A percentile compares a stretch with the other conserved stretches of the same genome.
These are phyloP conservation scores for Phyllosticta citribraziliensis DNA, from an alignment of 2,329 filamentous ascomycete genomes.

Conservation along the genomic window DNA sequence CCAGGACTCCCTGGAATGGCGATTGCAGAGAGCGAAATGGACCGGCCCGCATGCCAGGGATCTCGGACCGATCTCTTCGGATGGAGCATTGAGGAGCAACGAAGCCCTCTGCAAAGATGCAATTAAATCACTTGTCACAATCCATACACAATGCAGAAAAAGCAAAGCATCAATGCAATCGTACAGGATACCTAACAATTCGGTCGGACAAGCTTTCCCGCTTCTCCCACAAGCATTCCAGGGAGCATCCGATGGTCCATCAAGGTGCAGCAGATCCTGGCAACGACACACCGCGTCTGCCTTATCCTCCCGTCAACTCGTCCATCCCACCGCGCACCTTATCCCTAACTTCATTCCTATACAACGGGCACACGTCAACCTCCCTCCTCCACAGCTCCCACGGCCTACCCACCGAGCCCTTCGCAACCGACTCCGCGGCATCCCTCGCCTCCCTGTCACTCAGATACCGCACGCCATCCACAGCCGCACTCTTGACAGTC, in stretches of 20 bases:
- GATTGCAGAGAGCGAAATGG: not conserved
- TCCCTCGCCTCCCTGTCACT: constrained; percentile 32
- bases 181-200: too few relatives aligned
- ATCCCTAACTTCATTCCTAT: not conserved
- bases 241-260: too few relatives aligned
- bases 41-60: not conserved
- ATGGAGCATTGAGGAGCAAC: too few relatives aligned
- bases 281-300: not conserved
- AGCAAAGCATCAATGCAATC: too few relatives aligned
- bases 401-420: constrained; percentile 25
- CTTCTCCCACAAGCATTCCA: too few relatives aligned
- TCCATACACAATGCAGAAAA: too few relatives aligned
- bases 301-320: not conserved
- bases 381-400: constrained; percentile 37
- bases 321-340: not conserved
- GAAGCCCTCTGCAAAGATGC: not conserved
- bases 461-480: not conserved
- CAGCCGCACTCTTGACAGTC: not conserved
- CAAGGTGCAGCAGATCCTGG: not conserved
- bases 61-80: not conserved
- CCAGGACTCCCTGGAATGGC: not conserved
- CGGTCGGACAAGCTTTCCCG: too few relatives aligned
- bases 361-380: constrained; percentile 15
- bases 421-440: constrained; percentile 26
- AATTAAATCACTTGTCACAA: too few relatives aligned